phyloP scores from a whole-genome alignment of 176 grass and related monocot species.

The Aegilops bicornis region DNA sequence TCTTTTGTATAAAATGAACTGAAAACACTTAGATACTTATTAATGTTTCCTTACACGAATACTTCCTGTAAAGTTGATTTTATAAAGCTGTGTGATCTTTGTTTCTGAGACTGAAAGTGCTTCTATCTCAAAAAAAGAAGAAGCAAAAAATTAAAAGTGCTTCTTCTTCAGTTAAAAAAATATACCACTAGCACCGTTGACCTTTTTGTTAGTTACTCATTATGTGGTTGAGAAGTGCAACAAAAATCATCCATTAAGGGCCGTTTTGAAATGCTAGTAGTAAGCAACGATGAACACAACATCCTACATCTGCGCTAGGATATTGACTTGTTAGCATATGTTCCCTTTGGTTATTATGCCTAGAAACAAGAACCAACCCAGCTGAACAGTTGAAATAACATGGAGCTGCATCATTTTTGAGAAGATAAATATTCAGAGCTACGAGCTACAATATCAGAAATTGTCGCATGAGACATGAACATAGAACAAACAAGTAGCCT shows the following conservation, averaged over 20 bases:
- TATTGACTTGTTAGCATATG: neutral
- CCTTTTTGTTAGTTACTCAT: neutral
- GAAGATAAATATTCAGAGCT: neutral
- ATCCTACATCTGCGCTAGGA: neutral
- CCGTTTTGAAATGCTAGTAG: neutral
- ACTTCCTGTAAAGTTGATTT: neutral
- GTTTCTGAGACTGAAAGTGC: neutral
- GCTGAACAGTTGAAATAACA: slow-evolving; percentile 22
- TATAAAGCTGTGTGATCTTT: neutral
- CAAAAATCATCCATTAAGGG: neutral
- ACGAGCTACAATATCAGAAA: neutral
- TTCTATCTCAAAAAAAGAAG: neutral
- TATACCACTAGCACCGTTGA: neutral
- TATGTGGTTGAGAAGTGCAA: neutral
- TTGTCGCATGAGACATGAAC: neutral
- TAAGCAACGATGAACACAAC: neutral
- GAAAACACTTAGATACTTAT: neutral
- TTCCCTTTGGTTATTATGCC: neutral
- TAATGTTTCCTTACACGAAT: neutral
- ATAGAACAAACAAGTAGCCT: neutral
- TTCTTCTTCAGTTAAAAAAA: neutral
- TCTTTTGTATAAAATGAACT: neutral
- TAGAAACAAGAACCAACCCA: neutral
- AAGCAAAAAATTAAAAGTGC: neutral
- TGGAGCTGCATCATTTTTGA: neutral